Conservation (phyloP, 495 filamentous ascomycete species). For the Talaromyces wortmannii region DNA sequence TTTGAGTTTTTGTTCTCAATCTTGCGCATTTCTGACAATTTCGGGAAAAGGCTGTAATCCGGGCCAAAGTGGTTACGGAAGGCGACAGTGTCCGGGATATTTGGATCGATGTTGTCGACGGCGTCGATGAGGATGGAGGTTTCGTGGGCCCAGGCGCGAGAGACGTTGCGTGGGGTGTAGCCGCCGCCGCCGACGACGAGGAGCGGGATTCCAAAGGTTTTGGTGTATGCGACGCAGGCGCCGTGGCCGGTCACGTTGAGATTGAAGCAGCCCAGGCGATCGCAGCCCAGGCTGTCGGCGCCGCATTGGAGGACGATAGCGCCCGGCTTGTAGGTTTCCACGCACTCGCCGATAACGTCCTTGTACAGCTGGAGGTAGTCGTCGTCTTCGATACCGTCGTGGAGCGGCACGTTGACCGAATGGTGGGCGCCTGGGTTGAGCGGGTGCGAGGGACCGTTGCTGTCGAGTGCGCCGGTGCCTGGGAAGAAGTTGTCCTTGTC, state of each 20-base stretch:
- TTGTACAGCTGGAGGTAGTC: slow-evolving; percentile 84
- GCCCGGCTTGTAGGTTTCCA: slow-evolving; percentile 69
- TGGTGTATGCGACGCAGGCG: slow-evolving; percentile 81
- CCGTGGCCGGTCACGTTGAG: slow-evolving; percentile 92
- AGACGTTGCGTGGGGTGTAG: slow-evolving; percentile 96
- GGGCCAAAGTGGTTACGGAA: slow-evolving; percentile 81
- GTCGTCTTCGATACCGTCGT: slow-evolving; percentile 85
- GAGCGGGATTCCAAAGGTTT: slow-evolving; percentile 67
- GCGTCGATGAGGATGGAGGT: slow-evolving; percentile 83
- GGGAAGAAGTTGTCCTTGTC: slow-evolving; percentile 74
- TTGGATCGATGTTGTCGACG: slow-evolving; percentile 59
- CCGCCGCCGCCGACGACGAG: slow-evolving; percentile 91
- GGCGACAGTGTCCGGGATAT: slow-evolving; percentile 63
- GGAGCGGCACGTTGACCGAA: slow-evolving; percentile 59
- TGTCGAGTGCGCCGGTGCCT: slow-evolving; percentile 53
- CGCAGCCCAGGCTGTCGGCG: slow-evolving; percentile 89
- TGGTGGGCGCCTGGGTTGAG: slow-evolving; percentile 58
- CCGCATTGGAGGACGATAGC: slow-evolving; percentile 96
- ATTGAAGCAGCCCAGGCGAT: slow-evolving; percentile 92
- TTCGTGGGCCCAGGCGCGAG: slow-evolving; percentile 93
- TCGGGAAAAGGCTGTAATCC: slow-evolving; percentile 69
- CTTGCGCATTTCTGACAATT: slow-evolving; percentile 58
- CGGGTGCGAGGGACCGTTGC: slow-evolving; percentile 52
- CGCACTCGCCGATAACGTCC: slow-evolving; percentile 66
- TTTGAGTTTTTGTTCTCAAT: slow-evolving; percentile 74